Evolutionary conservation across 2,329 filamentous ascomycete species (phyloP).

Genomic region (Aspergillus sp.): DNA sequence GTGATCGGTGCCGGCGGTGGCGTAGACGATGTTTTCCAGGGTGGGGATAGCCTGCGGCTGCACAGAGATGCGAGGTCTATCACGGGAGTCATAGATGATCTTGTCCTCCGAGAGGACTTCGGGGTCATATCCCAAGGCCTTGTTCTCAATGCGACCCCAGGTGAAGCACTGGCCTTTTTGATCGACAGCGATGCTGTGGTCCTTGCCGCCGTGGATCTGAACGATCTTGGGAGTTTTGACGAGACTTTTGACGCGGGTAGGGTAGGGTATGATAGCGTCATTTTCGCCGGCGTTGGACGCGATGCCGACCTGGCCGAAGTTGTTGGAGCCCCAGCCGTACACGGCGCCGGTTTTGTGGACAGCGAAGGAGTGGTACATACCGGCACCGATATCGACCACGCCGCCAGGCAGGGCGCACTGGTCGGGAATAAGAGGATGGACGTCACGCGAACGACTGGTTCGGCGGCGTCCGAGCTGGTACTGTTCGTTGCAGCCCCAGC

Average conservation of each 20-base stretch:
- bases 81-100: conserved; percentile 9
- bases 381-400: conserved; percentile 42
- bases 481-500: conserved; percentile 73
- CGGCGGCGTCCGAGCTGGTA: conserved; percentile 65
- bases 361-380: conserved; percentile 48
- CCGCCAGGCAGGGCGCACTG: conserved; percentile 53
- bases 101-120: conserved; percentile 8
- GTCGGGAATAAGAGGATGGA: conserved; percentile 50
- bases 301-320: conserved; percentile 72
- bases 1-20: conserved; percentile 54
- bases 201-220: conserved; percentile 15
- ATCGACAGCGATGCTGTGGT: conserved; percentile 21
- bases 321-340: conserved; percentile 78
- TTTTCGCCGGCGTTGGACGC: conserved; percentile 60
- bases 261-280: conserved; percentile 25
- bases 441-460: conserved; percentile 53
- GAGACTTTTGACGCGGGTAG: conserved; percentile 10
- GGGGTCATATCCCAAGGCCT: conserved; percentile 13
- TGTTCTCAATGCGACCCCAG: conserved; percentile 22
- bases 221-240: conserved; percentile 6
- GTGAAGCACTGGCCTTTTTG: conserved; percentile 15
- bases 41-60: background rate
- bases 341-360: conserved; percentile 39
- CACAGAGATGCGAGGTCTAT: conserved; percentile 14
- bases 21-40: background rate